Base-by-base conservation (phyloP, 352 stramenopile species). In the Peronospora destructor region DNA sequence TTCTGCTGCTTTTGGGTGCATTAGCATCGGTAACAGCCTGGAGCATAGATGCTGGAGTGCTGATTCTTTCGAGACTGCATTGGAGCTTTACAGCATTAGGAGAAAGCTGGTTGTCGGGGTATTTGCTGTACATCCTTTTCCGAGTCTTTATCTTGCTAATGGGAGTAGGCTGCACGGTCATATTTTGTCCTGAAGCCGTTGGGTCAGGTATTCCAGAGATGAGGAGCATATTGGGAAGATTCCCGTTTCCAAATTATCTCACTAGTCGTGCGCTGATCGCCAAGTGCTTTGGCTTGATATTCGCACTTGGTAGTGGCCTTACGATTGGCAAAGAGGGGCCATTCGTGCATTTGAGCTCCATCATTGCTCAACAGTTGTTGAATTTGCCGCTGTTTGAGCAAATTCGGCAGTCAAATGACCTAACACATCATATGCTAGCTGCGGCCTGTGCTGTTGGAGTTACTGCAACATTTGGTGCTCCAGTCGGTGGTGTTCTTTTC, bases 201-300 rank as follows among this genome's bases (percentile, higher is more conserved):
- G 80, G 80, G 1, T 89, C 77, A 1, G 80, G 80, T 0, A 91
- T 91, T 28, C 80, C 80, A 2, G 76, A 89, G 60, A 89, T 91
- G 75, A 73, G 73, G 28, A 85, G 70, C 42, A 87, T 91, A 45
- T 52, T 91, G 12, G 68, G 74, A 23, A 76, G 80, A 14, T 88
- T 89, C 50, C 64, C 74, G n/a, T 64, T 75, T 44, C 71, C 72
- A 0, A 67, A 84, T 49, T 91, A 87, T 45, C 59, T 91, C 1
- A 73, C 71, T 13, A 69, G 58, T 6, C 61, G 68, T 14, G 78
- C 77, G 43, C 58, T 89, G 37, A 39, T 85, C 1, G 67, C 76
- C 44, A 91, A 91, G 67, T 66, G 63, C n/a, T 49, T 82, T 8
- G 78, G 76, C 0, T 49, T 89, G n/a, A 59, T 82, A 12, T 65